Base-by-base conservation (phyloP, 768 basidiomycete species). In the Polyporus arcularius region DNA sequence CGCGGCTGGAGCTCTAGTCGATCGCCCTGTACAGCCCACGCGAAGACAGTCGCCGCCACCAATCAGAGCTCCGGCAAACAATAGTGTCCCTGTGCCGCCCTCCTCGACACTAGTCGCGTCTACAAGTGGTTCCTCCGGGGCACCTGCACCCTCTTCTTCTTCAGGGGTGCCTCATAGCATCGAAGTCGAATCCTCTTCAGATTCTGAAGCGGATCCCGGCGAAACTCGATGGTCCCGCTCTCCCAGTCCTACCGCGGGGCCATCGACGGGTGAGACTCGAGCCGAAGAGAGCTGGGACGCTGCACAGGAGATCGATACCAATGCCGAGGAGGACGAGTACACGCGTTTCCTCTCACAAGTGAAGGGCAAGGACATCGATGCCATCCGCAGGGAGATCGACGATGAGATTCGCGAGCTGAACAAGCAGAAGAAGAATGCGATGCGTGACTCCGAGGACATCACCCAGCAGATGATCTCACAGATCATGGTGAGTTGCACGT, bases 381-480 rank as follows among this genome's bases (percentile, higher is more conserved):
- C 86, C 43, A 90, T 96, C 43, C 82, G 89, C 57, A 80, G 81
- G 54, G 97, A 98, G 74, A 95, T 98, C 46, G 93, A 97, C 71
- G 89, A 90, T 49, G 97, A 99, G 73, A 94, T 99, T 61, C 80
- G 81, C 63, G 78, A 80, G 11, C 76, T 99, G 45, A 87, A 95
- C 71, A 81, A 86, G 73, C 90, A 96, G 75, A 84, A 85, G 71
- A 96, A 93, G 72, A 85, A 86, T 32, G 94, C 94, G 21, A 87
- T 95, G 85, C 82, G 96, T 11, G 96, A 98, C 75, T 90, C 94
- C 2, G 97, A 98, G 69, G 94, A 98, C 69, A 85, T 98, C 64
- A 95, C 94, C 3, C 90, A 93, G 71, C 92, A 96, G 66, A 98
- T 96, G 95, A 82, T 96, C 55, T 80, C 86, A 4, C 97, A 98